A percentile compares a stretch with the other conserved stretches of the same genome.
Evolutionary conservation across 305 asterid genomes (phyloP).

Genomic region (Solanum hybrid): DNA sequence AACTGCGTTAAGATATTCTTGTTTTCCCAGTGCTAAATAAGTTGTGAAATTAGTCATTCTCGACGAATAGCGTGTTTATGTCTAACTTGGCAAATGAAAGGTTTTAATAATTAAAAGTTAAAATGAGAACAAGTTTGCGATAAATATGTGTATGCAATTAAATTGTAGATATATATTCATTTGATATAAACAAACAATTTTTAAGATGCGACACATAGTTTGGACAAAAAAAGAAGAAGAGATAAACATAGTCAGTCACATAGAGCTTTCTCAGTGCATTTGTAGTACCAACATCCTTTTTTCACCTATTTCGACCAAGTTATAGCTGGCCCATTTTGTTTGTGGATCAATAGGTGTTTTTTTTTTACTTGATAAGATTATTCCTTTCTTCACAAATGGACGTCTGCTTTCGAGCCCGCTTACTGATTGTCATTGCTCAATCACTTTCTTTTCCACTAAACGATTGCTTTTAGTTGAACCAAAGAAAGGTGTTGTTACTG

Average conservation of each 20-base stretch:
- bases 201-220: neutral
- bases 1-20: neutral
- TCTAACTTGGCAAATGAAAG: too few species aligned
- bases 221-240: neutral
- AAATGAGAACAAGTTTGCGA: neutral
- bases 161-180: neutral
- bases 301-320: neutral
- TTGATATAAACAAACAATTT: neutral
- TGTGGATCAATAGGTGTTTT: neutral
- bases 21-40: neutral
- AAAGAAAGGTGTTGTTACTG: neutral
- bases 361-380: neutral
- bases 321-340: neutral
- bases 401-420: neutral
- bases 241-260: neutral
- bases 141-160: neutral
- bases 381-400: neutral
- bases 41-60: neutral
- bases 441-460: too few species aligned
- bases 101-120: too few species aligned
- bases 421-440: neutral
- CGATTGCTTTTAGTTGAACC: neutral
- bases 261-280: neutral
- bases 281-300: neutral
- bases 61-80: too few species aligned